These are phyloP conservation scores for Seiridium unicorne DNA, from an alignment of 2,329 filamentous ascomycete genomes.

Conservation along the genomic window DNA sequence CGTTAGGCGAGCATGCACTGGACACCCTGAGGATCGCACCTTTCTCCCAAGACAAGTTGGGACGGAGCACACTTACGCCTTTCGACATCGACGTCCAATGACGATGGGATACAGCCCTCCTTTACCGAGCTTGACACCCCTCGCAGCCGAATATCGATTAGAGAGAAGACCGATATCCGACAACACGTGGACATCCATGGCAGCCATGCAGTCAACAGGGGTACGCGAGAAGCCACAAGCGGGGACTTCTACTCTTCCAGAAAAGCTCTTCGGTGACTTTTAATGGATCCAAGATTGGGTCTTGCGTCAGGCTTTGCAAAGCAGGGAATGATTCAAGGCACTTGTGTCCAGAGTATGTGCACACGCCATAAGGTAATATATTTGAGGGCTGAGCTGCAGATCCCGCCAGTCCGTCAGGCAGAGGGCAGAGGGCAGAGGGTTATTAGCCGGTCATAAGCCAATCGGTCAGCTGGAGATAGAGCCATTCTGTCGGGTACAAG, in stretches of 20 bases:
- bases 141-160: too few species aligned
- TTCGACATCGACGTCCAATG: background rate
- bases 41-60: background rate
- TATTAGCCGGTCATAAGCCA: too few species aligned
- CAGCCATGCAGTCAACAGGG: background rate
- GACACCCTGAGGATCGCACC: background rate
- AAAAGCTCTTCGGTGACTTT: constrained; percentile 3
- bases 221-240: background rate
- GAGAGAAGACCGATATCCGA: background rate
- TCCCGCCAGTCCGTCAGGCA: too few species aligned
- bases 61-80: background rate
- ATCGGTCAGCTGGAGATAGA: too few species aligned
- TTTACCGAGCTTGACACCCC: background rate
- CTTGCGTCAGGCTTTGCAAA: background rate
- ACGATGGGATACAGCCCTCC: background rate
- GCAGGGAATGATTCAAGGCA: background rate
- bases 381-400: too few species aligned
- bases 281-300: background rate
- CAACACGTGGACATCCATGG: constrained; percentile 3
- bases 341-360: background rate
- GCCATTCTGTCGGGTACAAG: too few species aligned
- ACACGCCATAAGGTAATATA: too few species aligned
- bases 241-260: background rate
- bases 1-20: background rate
- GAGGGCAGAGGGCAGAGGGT: too few species aligned